Base-by-base conservation (phyloP, 2,329 filamentous ascomycete species). In the Neopestalotiopsis sp. region DNA sequence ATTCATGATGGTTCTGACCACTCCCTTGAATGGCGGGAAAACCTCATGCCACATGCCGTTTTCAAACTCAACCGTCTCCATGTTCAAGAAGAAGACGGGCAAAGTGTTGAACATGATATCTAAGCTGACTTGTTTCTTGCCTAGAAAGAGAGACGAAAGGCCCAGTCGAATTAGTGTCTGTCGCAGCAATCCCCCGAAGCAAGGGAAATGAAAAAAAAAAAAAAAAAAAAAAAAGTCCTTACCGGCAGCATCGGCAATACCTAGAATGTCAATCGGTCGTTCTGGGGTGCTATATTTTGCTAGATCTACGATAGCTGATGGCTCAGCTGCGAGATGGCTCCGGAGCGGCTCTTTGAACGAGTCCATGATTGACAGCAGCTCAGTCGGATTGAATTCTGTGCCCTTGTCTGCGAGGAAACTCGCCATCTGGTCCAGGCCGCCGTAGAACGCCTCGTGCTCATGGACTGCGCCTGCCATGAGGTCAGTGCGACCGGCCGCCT, bases 31-130 rank as follows among this genome's bases (percentile, higher is more conserved):
- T 1, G 70, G 70, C 0, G 74, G 74, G 20, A 75, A 75, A 1
- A 73, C 73, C 1, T 67, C 74, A 17, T 73, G 71, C 71, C 74
- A 75, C 67, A 76, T 76, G 4, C 73, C 74, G 4, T 56, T 68
- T n/a, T 74, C 73, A 32, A 75, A 75, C 1, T 63, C 61, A 1
- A 56, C 71, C 0, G 73, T 75, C 20, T 76, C 73, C 72, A 74
- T 74, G 66, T 75, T 76, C 14, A 74, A 67, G 9, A 74, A 70
- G 62, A 75, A 76, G 14, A 76, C 68, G 0, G 71, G 74, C 1
- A 74, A 34, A 4, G 45, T 67, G 59, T 75, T 76, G 65, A 75
- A 72, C 20, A 76, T 14, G 13, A 74, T 70, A 13, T 57, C 20
- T 61, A 61, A n/a, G 28, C 30, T 61, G 14, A 74, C 66, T 61